A percentile compares a stretch with the other conserved stretches of the same genome.
phyloP scores from a whole-genome alignment of 768 basidiomycete species.

The Boletus barrowsii region DNA sequence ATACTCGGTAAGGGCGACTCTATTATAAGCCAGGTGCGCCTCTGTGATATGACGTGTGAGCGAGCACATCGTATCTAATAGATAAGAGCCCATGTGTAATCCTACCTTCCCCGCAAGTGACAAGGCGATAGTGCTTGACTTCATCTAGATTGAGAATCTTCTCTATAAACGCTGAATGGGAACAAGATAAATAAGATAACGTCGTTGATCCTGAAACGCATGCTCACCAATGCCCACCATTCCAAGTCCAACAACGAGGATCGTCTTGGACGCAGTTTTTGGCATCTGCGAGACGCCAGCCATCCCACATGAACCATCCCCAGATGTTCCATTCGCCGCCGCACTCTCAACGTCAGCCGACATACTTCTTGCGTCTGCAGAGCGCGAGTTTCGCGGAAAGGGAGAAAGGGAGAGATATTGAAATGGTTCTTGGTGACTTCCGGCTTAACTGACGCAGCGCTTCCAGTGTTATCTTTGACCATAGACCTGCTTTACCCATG shows the following conservation, averaged over 20 bases:
- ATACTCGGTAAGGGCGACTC: constrained; percentile 52
- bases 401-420: background rate
- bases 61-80: constrained; percentile 18
- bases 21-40: constrained; percentile 51
- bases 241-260: constrained; percentile 7
- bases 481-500: background rate
- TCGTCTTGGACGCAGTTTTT: background rate
- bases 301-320: background rate
- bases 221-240: constrained; percentile 12
- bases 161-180: constrained; percentile 56
- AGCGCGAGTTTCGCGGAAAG: background rate
- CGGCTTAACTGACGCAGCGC: background rate
- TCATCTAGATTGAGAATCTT: constrained; percentile 60
- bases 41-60: constrained; percentile 25
- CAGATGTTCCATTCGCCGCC: background rate
- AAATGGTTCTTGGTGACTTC: background rate
- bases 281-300: background rate
- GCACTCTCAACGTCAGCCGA: background rate
- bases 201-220: background rate
- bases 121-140: constrained; percentile 45
- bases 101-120: constrained; percentile 59
- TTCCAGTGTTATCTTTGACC: background rate
- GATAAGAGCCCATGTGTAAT: constrained; percentile 18
- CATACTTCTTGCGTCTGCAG: background rate
- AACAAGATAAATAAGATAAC: background rate